Evolutionary conservation across 805 yeast genomes (phyloP), one percentile per base, ranked within the genome.

Genomic region (Wickerhamiella azyma): DNA sequence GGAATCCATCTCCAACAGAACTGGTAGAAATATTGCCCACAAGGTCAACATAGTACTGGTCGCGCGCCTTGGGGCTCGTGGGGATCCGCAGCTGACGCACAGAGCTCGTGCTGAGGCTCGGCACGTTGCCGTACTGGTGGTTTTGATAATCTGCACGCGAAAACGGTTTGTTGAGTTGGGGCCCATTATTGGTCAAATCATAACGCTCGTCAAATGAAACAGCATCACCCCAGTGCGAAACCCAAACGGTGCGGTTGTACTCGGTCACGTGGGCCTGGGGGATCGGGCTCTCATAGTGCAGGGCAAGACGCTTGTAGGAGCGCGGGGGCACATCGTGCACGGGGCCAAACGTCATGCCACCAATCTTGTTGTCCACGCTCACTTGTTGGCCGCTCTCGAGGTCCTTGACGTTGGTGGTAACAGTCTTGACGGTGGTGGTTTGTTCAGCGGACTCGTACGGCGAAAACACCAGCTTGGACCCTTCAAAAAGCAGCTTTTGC

Each of bases 1-100:
- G 65, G 19, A 19, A 30, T 10, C 47, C 41, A 3, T 36, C 39
- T 11, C 10, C 18, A 13, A 39, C 38, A 16, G 45, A 28, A 42
- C 81, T 80, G 2, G 96, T 83, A 6, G 95, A 79, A 11, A 89
- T 95, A 64, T 85, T 84, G 32, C 98, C 98, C 26, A 89, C 95
- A 53, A 81, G 74, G 63, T 92, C 98, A 9, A 85, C 79, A 60
- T 69, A 85, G 66, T 84, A 92, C 48, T 79, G 73, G 50, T 80
- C 92, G n/a, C 70, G 60, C 16, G 80, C 66, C 26, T 65, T 64
- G 18, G 64, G 61, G 9, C 74, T 74, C 26, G 83, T 60, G 7
- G 70, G 71, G 50, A 84, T 61, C 50, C 77, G 79, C 48, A 86
- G 59, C 24, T 75, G 75, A 28, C 75, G 69, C 36, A 85, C 61